A percentile compares a stretch with the other conserved stretches of the same genome.
phyloP scores from a whole-genome alignment of 1,284 basidiomycete genomes.

The Marasmius oreades region DNA sequence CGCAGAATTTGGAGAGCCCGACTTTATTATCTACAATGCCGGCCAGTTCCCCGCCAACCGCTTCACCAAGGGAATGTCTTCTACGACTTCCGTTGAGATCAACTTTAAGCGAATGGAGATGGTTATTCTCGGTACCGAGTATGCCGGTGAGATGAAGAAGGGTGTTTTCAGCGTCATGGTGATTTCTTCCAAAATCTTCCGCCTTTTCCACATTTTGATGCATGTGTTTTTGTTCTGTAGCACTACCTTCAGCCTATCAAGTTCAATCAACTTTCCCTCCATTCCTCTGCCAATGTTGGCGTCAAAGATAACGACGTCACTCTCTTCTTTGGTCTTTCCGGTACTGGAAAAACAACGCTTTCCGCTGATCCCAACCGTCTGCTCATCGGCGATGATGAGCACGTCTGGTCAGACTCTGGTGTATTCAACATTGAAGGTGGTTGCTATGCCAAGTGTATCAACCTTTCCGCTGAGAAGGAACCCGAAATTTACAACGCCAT shows the following conservation, averaged over 20 bases:
- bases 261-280: constrained; percentile 96
- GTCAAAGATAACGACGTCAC: constrained; percentile 89
- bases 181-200: constrained; percentile 11
- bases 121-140: constrained; percentile 99
- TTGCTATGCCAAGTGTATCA: constrained; percentile 99
- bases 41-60: constrained; percentile 99
- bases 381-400: constrained; percentile 96
- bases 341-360: constrained; percentile 97
- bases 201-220: constrained; percentile 17
- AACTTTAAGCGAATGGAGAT: constrained; percentile 99
- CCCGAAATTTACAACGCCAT: constrained; percentile 98
- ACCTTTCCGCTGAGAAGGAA: constrained; percentile 94
- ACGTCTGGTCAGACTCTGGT: constrained; percentile 96
- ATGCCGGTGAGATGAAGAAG: constrained; percentile 99
- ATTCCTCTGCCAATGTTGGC: constrained; percentile 99
- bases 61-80: constrained; percentile 99
- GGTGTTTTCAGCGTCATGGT: constrained; percentile 99
- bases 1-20: constrained; percentile 94
- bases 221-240: constrained; percentile 29
- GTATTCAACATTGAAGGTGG: constrained; percentile 99
- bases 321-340: constrained; percentile 98
- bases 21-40: constrained; percentile 99
- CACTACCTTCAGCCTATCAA: constrained; percentile 99
- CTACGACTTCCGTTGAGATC: constrained; percentile 98
- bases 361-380: constrained; percentile 90